Base-by-base conservation (phyloP, 192 early-diverging fungal species). In the Umbelopsis isabellina region DNA sequence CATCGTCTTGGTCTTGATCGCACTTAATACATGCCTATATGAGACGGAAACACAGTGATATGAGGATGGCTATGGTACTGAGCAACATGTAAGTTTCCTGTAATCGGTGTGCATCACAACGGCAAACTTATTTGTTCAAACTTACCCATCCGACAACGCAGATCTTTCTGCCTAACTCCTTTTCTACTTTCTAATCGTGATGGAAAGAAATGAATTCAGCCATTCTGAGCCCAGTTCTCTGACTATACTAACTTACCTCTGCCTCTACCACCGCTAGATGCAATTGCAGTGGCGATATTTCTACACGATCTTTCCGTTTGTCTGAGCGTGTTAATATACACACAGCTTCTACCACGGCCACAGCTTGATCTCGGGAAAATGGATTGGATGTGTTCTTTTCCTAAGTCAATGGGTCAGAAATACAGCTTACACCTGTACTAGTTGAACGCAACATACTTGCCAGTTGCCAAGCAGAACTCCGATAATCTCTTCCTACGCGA, bases 31-130 rank as follows among this genome's bases (percentile, higher is more conserved):
- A 33, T 75, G 81, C 83, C 83, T 35, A 85, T 80, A 37, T 85
- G 84, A 46, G 84, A 85, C 2, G 84, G 84, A 22, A 81, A 83
- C 3, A 83, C 84, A 0, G 84, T 85, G 25, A 85, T 85, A 30
- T 83, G 80, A 20, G 84, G 84, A 72, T 85, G 84, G 23, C 84
- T 85, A 49, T 85, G 84, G 25, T 85, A 85, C 84, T 85, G 46
- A 46, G 7, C 6, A 11, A 11, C 7, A n/a, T 13, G 8, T 22
- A 37, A 30, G 47, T 30, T 20, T 66, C 46, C 20, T 0, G 0
- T 45, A 27, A 23, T 30, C 27, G 27, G 27, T 30, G 27, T 30
- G 27, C 27, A 23, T 45, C 46, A 61, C 35, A 46, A 46, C 7
- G 23, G 3, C 47, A 33, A 18, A 61, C 16, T 65, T 18, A 58